These are phyloP conservation scores for Fusarium sp. DNA, from an alignment of 2,329 filamentous ascomycete species.

Conservation along the genomic window DNA sequence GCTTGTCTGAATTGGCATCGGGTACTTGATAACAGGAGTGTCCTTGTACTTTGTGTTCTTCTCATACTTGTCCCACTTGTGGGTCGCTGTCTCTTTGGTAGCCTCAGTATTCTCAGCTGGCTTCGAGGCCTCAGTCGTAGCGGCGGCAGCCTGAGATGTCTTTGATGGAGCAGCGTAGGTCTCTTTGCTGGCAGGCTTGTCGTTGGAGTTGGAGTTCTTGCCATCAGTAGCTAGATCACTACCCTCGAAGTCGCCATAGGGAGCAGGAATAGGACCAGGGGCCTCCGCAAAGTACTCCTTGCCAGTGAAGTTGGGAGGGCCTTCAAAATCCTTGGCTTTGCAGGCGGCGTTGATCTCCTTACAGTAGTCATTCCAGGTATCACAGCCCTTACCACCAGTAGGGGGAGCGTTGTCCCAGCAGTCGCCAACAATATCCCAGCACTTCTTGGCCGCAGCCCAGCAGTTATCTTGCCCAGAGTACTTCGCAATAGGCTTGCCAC, in stretches of 20 bases:
- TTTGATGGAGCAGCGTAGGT: constrained; percentile 9
- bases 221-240: constrained; percentile 24
- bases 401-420: constrained; percentile 70
- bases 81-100: constrained; percentile 14
- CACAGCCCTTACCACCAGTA: constrained; percentile 69
- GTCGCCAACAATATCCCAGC: constrained; percentile 67
- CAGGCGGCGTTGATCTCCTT: constrained; percentile 57
- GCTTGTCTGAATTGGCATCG: constrained; percentile 30
- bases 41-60: constrained; percentile 16
- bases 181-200: constrained; percentile 6
- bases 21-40: constrained; percentile 10
- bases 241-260: constrained; percentile 42
- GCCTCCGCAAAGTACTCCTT: constrained; percentile 45
- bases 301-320: constrained; percentile 58
- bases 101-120: constrained; percentile 4
- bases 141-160: constrained; percentile 7
- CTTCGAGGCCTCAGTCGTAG: constrained; percentile 10
- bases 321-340: constrained; percentile 54
- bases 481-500: constrained; percentile 67
- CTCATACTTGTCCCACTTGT: constrained; percentile 11
- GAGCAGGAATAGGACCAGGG: constrained; percentile 49
- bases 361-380: constrained; percentile 72
- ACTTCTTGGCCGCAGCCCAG: constrained; percentile 65
- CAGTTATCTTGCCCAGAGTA: constrained; percentile 68
- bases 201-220: constrained; percentile 20